These are phyloP conservation scores for Diversispora epigaea DNA, from an alignment of 192 early-diverging fungal genomes.

Conservation along the genomic window DNA sequence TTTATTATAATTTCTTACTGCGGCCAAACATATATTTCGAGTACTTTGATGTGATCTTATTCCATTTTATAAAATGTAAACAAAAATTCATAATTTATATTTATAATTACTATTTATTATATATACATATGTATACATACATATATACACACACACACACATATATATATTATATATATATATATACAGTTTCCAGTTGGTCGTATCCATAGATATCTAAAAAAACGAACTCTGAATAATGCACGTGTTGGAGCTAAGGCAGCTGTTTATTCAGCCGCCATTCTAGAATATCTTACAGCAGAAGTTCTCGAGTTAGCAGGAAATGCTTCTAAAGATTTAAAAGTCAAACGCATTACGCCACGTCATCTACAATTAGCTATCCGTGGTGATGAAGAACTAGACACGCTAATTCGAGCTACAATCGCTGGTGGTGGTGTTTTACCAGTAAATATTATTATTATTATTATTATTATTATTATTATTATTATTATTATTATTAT, in stretches of 20 bases:
- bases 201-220: conserved; percentile 91
- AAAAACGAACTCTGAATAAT: conserved; percentile 74
- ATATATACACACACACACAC: no score
- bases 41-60: not conserved
- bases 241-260: conserved; percentile 88
- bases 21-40: no score
- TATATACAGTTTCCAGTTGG: conserved; percentile 82
- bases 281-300: conserved; percentile 90
- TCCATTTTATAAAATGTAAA: no score
- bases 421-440: conserved; percentile 88
- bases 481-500: no score
- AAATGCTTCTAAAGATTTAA: conserved; percentile 87
- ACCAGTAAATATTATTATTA: conserved; percentile 44
- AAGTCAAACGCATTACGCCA: conserved; percentile 88
- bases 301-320: conserved; percentile 92
- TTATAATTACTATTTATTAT: no score
- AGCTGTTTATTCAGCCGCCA: conserved; percentile 87
- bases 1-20: not conserved
- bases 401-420: conserved; percentile 83
- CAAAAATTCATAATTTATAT: no score
- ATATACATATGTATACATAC: no score
- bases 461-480: not conserved
- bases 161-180: no score
- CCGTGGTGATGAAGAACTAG: conserved; percentile 89
- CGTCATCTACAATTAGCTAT: conserved; percentile 90